Conservation (phyloP, 176 grass and related monocot genomes). For the Raddia distichophylla region DNA sequence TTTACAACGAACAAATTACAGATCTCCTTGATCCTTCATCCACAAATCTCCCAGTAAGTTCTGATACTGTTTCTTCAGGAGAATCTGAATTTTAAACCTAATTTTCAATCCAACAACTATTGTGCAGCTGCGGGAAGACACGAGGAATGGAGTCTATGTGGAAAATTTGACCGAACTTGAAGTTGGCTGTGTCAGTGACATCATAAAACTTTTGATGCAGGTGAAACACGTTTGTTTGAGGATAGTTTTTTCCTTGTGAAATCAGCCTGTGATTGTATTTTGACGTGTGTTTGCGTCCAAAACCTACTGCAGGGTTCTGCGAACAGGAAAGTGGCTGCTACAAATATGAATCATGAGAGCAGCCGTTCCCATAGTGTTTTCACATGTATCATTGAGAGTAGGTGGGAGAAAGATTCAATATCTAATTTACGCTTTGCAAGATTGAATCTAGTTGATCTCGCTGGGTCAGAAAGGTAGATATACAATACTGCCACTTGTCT, state of each 20-base stretch:
- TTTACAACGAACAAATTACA: conserved; percentile 99
- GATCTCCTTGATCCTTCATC: conserved; percentile 93
- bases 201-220: conserved; percentile 84
- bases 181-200: conserved; percentile 86
- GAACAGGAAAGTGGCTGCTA: conserved; percentile 91
- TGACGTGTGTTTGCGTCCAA: background rate
- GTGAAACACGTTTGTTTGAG: conserved; percentile 43
- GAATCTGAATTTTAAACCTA: conserved; percentile 24
- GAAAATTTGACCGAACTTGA: conserved; percentile 91
- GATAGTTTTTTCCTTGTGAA: conserved; percentile 33
- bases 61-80: conserved; percentile 35
- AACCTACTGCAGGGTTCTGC: conserved; percentile 75
- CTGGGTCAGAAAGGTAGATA: conserved; percentile 89
- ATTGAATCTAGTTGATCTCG: conserved; percentile 95
- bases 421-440: conserved; percentile 89
- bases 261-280: conserved; percentile 14
- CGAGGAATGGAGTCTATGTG: conserved; percentile 78
- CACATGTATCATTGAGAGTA: conserved; percentile 92
- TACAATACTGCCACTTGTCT: background rate
- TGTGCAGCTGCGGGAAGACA: conserved; percentile 84
- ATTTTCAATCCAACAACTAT: background rate
- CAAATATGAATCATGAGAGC: conserved; percentile 95
- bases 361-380: conserved; percentile 96
- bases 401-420: conserved; percentile 82
- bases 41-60: conserved; percentile 80